Percentiles rank a stretch among this genome's conserved stretches.
These are phyloP conservation scores for Hypericum androsaemum DNA, from an alignment of 345 rosid species.

Conservation along the genomic window DNA sequence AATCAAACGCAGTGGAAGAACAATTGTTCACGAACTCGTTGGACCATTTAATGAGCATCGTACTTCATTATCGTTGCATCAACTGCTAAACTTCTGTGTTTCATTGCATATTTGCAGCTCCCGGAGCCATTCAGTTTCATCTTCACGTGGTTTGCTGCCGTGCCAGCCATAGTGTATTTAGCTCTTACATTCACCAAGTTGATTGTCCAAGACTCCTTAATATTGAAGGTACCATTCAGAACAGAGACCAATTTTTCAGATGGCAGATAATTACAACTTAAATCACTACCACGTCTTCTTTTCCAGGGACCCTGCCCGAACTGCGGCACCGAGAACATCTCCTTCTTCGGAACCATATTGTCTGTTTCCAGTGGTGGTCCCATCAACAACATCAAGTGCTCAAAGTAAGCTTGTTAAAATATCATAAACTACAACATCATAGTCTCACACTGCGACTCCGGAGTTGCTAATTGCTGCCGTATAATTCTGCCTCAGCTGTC, in stretches of 20 bases:
- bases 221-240: constrained; percentile 53
- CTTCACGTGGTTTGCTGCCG: constrained; percentile 96
- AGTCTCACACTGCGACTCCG: neutral
- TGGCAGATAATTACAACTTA: too few species aligned
- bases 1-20: too few species aligned
- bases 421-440: neutral
- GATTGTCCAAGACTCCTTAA: constrained; percentile 63
- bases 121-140: constrained; percentile 89
- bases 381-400: constrained; percentile 58
- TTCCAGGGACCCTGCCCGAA: constrained; percentile 81
- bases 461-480: neutral
- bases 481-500: constrained; percentile 45
- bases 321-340: constrained; percentile 79
- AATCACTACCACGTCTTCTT: neutral
- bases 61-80: neutral
- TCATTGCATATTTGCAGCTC: constrained; percentile 37
- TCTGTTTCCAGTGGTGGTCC: constrained; percentile 68
- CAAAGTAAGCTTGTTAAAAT: constrained; percentile 46
- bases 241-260: too few species aligned
- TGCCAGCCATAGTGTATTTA: constrained; percentile 58
- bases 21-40: too few species aligned
- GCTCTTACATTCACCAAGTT: constrained; percentile 62
- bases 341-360: constrained; percentile 84
- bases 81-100: neutral
- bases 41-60: too few species aligned